These are phyloP conservation scores for Solanum aculeatissimum DNA, from an alignment of 305 asterid species.

Conservation along the genomic window DNA sequence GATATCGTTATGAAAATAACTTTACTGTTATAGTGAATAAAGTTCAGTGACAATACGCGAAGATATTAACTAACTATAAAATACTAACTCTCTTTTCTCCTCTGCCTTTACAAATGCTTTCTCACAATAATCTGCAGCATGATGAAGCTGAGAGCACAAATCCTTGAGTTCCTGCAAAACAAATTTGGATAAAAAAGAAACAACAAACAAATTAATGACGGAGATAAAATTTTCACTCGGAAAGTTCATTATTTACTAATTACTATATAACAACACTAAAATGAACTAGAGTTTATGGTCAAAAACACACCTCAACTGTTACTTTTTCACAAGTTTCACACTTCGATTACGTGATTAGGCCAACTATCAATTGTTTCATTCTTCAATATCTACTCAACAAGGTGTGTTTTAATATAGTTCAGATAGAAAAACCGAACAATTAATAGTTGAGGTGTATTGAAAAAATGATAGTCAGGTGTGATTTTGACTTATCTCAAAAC, in stretches of 20 bases:
- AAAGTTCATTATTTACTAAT: not conserved
- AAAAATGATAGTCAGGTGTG: not conserved
- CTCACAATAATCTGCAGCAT: constrained; percentile 59
- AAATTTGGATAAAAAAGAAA: not conserved
- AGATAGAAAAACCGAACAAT: not conserved
- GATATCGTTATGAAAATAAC: not conserved
- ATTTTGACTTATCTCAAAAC: not conserved
- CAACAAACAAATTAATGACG: not conserved
- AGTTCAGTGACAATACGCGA: not conserved
- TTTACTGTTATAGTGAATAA: not conserved
- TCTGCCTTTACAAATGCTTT: constrained; percentile 26
- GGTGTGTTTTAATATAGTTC: not conserved
- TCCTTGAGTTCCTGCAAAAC: constrained; percentile 45
- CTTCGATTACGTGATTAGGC: not conserved
- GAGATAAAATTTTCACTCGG: not conserved
- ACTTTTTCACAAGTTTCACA: not conserved
- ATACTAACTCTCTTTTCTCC: constrained; percentile 27
- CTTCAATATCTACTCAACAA: not conserved
- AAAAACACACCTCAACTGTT: not conserved
- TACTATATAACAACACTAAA: not conserved
- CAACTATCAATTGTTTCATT: not conserved
- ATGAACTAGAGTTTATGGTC: not conserved
- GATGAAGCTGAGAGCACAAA: constrained; percentile 50
- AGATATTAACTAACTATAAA: not conserved
- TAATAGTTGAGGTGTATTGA: not conserved